Conservation (phyloP, 176 grass and related monocot genomes). For the Cenchrus purpureus region DNA sequence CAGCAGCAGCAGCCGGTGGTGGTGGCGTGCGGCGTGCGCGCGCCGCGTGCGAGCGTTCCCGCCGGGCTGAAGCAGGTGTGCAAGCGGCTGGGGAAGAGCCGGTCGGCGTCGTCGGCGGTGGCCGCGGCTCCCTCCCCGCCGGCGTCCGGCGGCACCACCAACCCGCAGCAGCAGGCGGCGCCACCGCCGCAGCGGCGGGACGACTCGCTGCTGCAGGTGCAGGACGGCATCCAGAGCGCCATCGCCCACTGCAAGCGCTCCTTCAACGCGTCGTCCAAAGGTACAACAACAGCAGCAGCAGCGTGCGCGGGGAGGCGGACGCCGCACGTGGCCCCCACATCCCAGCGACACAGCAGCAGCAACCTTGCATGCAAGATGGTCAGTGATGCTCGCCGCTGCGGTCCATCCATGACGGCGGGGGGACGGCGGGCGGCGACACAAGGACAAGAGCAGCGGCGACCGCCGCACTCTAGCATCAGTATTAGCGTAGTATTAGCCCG, state of each 20-base stretch:
- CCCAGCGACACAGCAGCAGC: not conserved
- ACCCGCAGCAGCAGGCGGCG: not conserved
- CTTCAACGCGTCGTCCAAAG: constrained; percentile 72
- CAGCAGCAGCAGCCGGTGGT: constrained; percentile 46
- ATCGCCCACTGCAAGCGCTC: constrained; percentile 96
- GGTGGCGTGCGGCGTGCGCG: constrained; percentile 67
- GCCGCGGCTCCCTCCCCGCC: constrained; percentile 35
- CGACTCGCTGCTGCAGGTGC: constrained; percentile 81
- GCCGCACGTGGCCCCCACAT: not conserved
- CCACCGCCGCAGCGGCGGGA: constrained; percentile 59
- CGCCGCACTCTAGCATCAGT: constrained; percentile 25
- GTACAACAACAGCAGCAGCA: constrained; percentile 29
- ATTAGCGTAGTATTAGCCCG: constrained; percentile 16
- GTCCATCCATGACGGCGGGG: not conserved
- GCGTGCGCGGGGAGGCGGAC: not conserved
- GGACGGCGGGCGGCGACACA: constrained; percentile 37
- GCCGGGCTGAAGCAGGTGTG: constrained; percentile 82
- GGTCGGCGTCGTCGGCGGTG: constrained; percentile 84
- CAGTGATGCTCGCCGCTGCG: too few relatives aligned
- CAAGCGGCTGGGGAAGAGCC: constrained; percentile 84
- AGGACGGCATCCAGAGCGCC: constrained; percentile 98
- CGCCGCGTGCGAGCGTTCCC: constrained; percentile 67
- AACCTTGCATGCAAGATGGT: too few relatives aligned
- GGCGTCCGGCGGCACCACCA: not conserved
- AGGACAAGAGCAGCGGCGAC: not conserved